Percentiles rank a stretch among this genome's conserved stretches.
Evolutionary conservation across 805 yeast species (phyloP).

Genomic region (Clavispora phyllophila): DNA sequence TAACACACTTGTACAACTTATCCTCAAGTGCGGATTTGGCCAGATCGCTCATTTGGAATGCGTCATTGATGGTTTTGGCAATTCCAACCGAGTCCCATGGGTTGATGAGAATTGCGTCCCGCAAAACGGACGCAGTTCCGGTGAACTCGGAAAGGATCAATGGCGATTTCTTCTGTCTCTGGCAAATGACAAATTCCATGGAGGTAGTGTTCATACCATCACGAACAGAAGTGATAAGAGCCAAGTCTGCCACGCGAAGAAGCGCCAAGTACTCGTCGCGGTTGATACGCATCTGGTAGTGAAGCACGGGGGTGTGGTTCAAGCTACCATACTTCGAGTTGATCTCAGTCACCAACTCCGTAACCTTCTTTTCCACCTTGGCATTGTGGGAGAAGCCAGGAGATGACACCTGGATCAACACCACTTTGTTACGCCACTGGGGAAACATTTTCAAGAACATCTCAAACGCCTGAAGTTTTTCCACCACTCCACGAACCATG

Average conservation of each 20-base stretch:
- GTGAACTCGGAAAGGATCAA: slow-evolving; percentile 88
- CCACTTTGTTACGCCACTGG: slow-evolving; percentile 83
- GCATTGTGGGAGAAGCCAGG: slow-evolving; percentile 62
- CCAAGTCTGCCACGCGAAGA: slow-evolving; percentile 83
- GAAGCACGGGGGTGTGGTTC: slow-evolving; percentile 83
- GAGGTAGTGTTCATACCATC: slow-evolving; percentile 98
- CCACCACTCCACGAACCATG: slow-evolving; percentile 87
- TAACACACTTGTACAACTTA: slow-evolving; percentile 59
- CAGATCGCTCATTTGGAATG: slow-evolving; percentile 50
- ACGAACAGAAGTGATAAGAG: slow-evolving; percentile 82
- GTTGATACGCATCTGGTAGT: slow-evolving; percentile 84
- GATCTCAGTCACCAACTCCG: slow-evolving; percentile 75
- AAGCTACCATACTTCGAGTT: slow-evolving; percentile 82
- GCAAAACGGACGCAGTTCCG: slow-evolving; percentile 72
- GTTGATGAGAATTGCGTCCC: slow-evolving; percentile 76
- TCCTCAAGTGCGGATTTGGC: slow-evolving; percentile 44
- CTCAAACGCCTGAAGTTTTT: slow-evolving; percentile 88
- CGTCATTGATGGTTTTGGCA: slow-evolving; percentile 72
- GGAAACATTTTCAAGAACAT: slow-evolving; percentile 87
- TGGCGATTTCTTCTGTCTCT: slow-evolving; percentile 67
- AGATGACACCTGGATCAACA: slow-evolving; percentile 85
- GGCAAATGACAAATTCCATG: slow-evolving; percentile 85
- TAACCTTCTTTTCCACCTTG: slow-evolving; percentile 73
- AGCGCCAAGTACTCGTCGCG: slow-evolving; percentile 87
- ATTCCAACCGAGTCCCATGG: slow-evolving; percentile 98